Base-by-base conservation (phyloP, 106 monocot species). In the Dendrobium officinale region DNA sequence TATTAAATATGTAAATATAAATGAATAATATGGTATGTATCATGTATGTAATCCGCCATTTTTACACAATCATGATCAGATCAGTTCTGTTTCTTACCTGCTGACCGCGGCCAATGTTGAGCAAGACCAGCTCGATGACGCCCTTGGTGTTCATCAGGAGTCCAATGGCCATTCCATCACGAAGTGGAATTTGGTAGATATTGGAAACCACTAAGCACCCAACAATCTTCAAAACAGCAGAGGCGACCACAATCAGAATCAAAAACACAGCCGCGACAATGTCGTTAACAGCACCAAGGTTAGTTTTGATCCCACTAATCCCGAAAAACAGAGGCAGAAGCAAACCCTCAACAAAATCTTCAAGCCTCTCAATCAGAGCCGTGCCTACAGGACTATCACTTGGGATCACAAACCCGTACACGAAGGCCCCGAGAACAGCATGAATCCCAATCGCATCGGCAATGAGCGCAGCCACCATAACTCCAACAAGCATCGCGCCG, bases 111-210 rank as follows among this genome's bases (percentile, higher is more conserved):
- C 85, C 90, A 31, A 94, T 85, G 78, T 89, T 86, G 80, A 94
- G 91, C 55, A 90, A 55, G 42, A 89, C 83, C 42, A 94, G 81
- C 83, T 95, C 92, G 19, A 89, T 79, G 45, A 88, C 31, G 11
- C 92, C 92, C 43, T 90, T 87, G 70, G 88, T 84, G 83, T 90
- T 95, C 86, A 95, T 90, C 29, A 92, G 83, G 13, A 92, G 55
- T n/a, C 91, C 88, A 15, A 90, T 80, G 1, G 86, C 67, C 13
- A 88, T 15, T 9, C 89, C 91, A 4, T 89, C 89, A n/a, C 83
- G 79, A 11, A 76, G 59, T 1, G 85, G 68, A 80, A 86, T 84
- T 4, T 72, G 47, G 73, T 82, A 88, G 51, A 85, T 55, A 56
- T 59, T 27, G 19, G 83, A 79, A 2, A 92, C 85, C 45, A 90